phyloP scores from a whole-genome alignment of 2,329 filamentous ascomycete species.

The Cordyceps militaris region DNA sequence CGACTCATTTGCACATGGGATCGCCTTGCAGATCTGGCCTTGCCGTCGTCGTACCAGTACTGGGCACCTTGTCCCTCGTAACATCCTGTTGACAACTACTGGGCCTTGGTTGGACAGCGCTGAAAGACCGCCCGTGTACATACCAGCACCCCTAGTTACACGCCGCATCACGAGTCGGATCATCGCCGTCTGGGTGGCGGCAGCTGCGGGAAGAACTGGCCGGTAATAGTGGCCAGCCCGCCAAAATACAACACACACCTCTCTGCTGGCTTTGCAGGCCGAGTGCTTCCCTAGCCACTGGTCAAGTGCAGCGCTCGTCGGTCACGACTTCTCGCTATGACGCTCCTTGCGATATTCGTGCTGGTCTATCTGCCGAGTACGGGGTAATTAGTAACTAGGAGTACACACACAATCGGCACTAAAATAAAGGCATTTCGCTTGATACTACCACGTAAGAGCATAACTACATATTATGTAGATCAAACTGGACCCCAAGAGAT shows the following conservation, averaged over 20 bases:
- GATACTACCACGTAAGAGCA: too few species aligned
- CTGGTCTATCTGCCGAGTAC: too few species aligned
- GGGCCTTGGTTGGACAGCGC: background rate
- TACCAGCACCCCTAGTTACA: background rate
- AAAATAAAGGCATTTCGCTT: too few species aligned
- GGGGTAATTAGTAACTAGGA: too few species aligned
- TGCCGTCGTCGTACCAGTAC: background rate
- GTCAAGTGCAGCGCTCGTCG: background rate
- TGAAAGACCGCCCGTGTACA: background rate
- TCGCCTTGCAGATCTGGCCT: slow-evolving; percentile 5
- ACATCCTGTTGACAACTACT: background rate
- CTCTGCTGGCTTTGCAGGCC: background rate
- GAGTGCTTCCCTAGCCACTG: background rate
- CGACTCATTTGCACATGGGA: background rate
- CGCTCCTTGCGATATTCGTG: background rate
- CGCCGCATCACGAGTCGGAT: too few species aligned
- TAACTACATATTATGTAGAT: slow-evolving; percentile 9
- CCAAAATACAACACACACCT: background rate
- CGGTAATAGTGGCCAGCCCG: background rate
- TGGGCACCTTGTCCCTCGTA: background rate
- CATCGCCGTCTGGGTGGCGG: too few species aligned
- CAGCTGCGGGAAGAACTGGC: background rate
- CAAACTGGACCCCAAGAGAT: slow-evolving; percentile 1
- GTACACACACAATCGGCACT: too few species aligned
- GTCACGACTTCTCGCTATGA: background rate